Evolutionary conservation across 1,284 basidiomycete genomes (phyloP), one percentile per base, ranked within the genome.

Genomic region (Cyathus pygmaeus): DNA sequence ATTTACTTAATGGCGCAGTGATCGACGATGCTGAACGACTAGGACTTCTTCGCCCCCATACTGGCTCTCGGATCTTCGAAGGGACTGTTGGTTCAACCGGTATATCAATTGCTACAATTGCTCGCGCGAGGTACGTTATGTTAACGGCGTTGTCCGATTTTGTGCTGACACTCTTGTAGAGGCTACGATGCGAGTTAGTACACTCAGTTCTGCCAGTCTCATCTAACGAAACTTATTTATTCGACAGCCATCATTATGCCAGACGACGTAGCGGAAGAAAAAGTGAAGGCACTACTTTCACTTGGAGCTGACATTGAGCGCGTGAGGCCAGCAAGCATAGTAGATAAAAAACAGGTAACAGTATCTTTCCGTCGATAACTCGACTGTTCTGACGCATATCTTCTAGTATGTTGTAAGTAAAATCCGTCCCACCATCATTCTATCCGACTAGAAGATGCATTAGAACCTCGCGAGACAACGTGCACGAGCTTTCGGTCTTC

Each of bases 61-160:
- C 95, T 0, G 93, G 94, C 2, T 98, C 94, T 0, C 90, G 95
- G 17, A 95, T 99, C 52, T 99, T 99, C 63, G 98, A 99, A 77
- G 98, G 98, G 0, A 99, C 97, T 0, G 95, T 98, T 2, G 97
- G 98, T 0, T 97, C 94, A 2, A 99, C 98, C 0, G 98, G 97
- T 1, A 99, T 99, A 57, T 98, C 95, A 0, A 91, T 99, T 52
- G 96, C 98, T 0, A 98, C 94, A 2, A 92, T 98, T 49, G 93
- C 95, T 4, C 87, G 88, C 62, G 96, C 97, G 10, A 91, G 94
- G 94, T 93, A 85, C 72, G 23, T 3, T 44, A 27, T 44, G 42
- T 41, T 33, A 21, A 31, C 53, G 39, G 36, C 24, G 44, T 31
- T 42, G 31, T 50, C 31, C 33, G 57, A n/a, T n/a, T 7, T 39